A percentile compares a stretch with the other conserved stretches of the same genome.
These are phyloP conservation scores for Apiospora malaysiana DNA, from an alignment of 2,329 filamentous ascomycete genomes.

Conservation along the genomic window DNA sequence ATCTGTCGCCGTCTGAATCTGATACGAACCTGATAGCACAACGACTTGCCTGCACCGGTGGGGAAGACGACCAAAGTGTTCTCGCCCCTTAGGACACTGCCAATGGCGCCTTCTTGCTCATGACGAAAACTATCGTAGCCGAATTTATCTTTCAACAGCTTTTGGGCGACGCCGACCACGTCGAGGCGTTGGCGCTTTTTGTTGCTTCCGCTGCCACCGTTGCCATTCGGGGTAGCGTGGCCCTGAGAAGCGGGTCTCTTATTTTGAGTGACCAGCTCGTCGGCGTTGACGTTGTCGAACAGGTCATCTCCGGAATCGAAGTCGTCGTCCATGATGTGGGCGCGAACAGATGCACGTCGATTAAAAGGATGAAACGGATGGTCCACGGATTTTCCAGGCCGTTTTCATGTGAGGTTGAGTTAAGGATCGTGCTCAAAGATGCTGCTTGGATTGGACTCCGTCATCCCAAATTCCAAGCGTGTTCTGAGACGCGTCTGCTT, in stretches of 20 bases:
- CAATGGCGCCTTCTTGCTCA: slow-evolving; percentile 51
- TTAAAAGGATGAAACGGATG: not conserved
- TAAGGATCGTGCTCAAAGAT: not conserved
- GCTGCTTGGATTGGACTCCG: not conserved
- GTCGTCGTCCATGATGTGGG: slow-evolving; percentile 30
- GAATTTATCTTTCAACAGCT: slow-evolving; percentile 46
- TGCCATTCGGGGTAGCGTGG: not conserved
- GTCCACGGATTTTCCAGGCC: too few relatives aligned
- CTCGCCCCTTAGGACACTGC: slow-evolving; percentile 43
- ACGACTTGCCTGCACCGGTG: slow-evolving; percentile 55
- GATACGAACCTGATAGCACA: slow-evolving; percentile 51
- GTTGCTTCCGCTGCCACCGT: slow-evolving; percentile 17
- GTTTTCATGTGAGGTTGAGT: not conserved
- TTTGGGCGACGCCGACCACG: slow-evolving; percentile 29
- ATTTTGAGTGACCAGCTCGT: slow-evolving; percentile 28
- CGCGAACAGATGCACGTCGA: not conserved
- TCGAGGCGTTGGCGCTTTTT: slow-evolving; percentile 21
- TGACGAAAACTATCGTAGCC: slow-evolving; percentile 48
- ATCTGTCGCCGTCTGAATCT: too few relatives aligned
- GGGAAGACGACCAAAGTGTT: slow-evolving; percentile 53
- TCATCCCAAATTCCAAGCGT: not conserved
- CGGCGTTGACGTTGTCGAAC: slow-evolving; percentile 36
- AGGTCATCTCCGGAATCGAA: slow-evolving; percentile 43
- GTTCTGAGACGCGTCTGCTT: slow-evolving; percentile 12
- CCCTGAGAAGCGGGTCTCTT: slow-evolving; percentile 21